Evolutionary conservation across 2,329 filamentous ascomycete genomes (phyloP).

Genomic region (Aureobasidium lini): DNA sequence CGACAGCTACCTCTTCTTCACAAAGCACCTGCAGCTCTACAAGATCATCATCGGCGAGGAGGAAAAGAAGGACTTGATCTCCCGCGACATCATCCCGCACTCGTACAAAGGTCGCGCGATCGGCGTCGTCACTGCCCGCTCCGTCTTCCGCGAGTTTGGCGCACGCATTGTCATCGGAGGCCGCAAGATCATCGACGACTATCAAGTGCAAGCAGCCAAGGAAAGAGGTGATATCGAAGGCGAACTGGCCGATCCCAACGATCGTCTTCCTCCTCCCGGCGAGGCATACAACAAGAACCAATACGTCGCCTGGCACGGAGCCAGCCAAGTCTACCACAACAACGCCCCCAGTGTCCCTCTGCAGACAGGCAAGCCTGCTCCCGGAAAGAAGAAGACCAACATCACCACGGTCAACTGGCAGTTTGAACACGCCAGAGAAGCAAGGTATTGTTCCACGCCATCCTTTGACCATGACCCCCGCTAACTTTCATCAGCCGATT

Average conservation of each 20-base stretch:
- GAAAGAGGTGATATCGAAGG: slow-evolving; percentile 77
- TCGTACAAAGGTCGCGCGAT: slow-evolving; percentile 98
- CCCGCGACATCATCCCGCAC: slow-evolving; percentile 89
- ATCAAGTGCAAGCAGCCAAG: slow-evolving; percentile 67
- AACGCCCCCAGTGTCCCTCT: slow-evolving; percentile 64
- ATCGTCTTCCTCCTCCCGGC: slow-evolving; percentile 64
- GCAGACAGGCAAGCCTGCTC: slow-evolving; percentile 62
- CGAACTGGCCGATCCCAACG: slow-evolving; percentile 83
- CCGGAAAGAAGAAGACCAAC: slow-evolving; percentile 74
- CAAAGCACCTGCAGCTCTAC: slow-evolving; percentile 90
- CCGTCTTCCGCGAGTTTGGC: slow-evolving; percentile 94
- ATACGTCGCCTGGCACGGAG: slow-evolving; percentile 97
- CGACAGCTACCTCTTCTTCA: slow-evolving; percentile 98
- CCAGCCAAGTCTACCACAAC: slow-evolving; percentile 90
- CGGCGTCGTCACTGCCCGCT: slow-evolving; percentile 90
- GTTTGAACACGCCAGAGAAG: slow-evolving; percentile 84
- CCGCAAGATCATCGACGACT: slow-evolving; percentile 79
- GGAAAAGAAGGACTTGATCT: slow-evolving; percentile 95
- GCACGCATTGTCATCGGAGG: slow-evolving; percentile 90
- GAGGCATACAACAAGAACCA: slow-evolving; percentile 98
- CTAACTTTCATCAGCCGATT: slow-evolving; percentile 56
- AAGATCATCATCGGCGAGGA: slow-evolving; percentile 98
- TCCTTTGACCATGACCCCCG: slow-evolving; percentile 16
- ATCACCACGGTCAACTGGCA: slow-evolving; percentile 96
- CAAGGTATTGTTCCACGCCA: slow-evolving; percentile 56